These are phyloP conservation scores for Carpinus viminea DNA, from an alignment of 306 rosid species.

Conservation along the genomic window DNA sequence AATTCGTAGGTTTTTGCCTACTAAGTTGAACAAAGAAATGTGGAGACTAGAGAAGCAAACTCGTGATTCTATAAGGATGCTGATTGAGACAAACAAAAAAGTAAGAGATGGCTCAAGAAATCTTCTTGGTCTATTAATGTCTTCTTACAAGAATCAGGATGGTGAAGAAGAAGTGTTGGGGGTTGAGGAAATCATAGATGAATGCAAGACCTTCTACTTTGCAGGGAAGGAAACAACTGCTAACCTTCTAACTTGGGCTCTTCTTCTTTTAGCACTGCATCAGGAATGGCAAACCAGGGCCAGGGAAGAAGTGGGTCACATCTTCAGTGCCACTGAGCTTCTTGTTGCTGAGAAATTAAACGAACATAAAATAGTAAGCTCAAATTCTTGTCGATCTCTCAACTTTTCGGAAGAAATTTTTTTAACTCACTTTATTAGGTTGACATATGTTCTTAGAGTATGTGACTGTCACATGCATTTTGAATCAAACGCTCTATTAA, in stretches of 20 bases:
- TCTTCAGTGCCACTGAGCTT: background rate
- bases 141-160: slow-evolving; percentile 27
- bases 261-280: slow-evolving; percentile 31
- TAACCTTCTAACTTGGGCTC: slow-evolving; percentile 36
- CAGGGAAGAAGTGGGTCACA: slow-evolving; percentile 31
- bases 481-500: no score
- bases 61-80: slow-evolving; percentile 1
- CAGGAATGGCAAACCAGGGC: slow-evolving; percentile 50
- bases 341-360: slow-evolving; percentile 21
- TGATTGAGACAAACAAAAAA: slow-evolving; percentile 20
- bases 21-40: slow-evolving; percentile 36
- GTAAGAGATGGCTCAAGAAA: slow-evolving; percentile 18
- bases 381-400: background rate
- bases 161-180: slow-evolving; percentile 36
- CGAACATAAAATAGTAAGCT: slow-evolving; percentile 32
- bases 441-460: no score
- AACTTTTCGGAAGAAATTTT: no score
- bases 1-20: slow-evolving; percentile 33
- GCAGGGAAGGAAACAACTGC: slow-evolving; percentile 45
- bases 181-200: slow-evolving; percentile 34
- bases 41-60: slow-evolving; percentile 40
- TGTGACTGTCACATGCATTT: no score
- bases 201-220: slow-evolving; percentile 46
- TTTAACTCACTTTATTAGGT: no score
- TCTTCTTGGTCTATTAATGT: slow-evolving; percentile 33